Evolutionary conservation across 23 red algal genomes (phyloP), one percentile per base, ranked within the genome.

Genomic region (Gracilaria domingensis): DNA sequence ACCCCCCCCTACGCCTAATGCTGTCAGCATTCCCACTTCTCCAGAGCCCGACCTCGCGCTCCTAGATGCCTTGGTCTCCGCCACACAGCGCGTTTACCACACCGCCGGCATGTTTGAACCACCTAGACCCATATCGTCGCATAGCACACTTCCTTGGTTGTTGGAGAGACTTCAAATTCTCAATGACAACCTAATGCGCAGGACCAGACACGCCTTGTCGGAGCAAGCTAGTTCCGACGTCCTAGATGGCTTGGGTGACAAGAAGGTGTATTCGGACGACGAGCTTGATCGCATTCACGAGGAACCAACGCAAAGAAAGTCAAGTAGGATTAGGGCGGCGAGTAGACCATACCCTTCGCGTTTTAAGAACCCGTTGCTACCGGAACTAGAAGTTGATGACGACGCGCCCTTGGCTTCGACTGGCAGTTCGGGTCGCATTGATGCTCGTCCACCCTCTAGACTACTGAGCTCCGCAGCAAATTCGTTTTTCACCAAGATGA

Each of bases 401-500:
- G 87, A 80, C 76, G 44, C 24, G 28, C 73, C 25, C 17, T 48
- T 79, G 7, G 13, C 24, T 30, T 90, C 87, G 2, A 56, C 54
- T 47, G 70, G 47, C 57, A 80, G 54, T 21, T 90, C 87, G 4
- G 66, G 74, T 48, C 85, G 37, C 26, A 90, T 78, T 6, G 75
- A 90, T 81, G 64, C 47, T 24, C 87, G 87, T 34, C 87, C 87
- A 8, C 87, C 73, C 24, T 90, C 64, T 12, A 44, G 25, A 66
- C 33, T 90, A 32, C 36, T 90, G 16, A 75, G 36, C 42, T 81
- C 58, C 5, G 74, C 87, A 26, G 72, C 74, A 17, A 88, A 88
- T 77, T 88, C 85, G 23, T 90, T 69, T 54, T 57, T 90, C 45
- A 90, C 50, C 28, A 49, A 90, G 57, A 66, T 81, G 71, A 90